Percentiles rank a stretch among this genome's conserved stretches.
phyloP scores from a whole-genome alignment of 352 stramenopile genomes.

The Globisporangium polare region DNA sequence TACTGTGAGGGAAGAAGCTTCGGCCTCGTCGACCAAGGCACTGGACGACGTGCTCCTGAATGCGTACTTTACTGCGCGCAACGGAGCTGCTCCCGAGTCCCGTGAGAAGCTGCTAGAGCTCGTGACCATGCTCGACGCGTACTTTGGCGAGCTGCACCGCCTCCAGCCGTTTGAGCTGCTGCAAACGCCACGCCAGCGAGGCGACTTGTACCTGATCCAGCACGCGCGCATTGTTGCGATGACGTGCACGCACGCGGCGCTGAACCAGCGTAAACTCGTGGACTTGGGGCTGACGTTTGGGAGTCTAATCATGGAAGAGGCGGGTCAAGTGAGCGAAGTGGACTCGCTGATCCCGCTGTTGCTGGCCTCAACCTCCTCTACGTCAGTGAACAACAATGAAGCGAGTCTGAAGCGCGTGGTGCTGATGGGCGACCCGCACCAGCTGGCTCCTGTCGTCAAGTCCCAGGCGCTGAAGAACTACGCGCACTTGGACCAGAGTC shows the following conservation, averaged over 20 bases:
- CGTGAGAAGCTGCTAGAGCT: constrained; percentile 36
- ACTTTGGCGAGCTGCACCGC: constrained; percentile 93
- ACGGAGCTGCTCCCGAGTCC: constrained; percentile 20
- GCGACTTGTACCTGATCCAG: constrained; percentile 94
- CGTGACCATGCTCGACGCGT: constrained; percentile 62
- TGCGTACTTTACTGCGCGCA: constrained; percentile 39
- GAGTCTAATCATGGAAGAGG: constrained; percentile 95
- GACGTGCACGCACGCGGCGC: constrained; percentile 94
- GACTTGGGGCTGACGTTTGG: constrained; percentile 79
- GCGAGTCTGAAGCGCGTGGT: constrained; percentile 90
- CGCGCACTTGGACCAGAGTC: constrained; percentile 91
- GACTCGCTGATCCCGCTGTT: constrained; percentile 92
- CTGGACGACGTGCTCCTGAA: constrained; percentile 19
- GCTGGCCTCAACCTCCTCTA: constrained; percentile 50
- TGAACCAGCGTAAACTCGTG: constrained; percentile 83
- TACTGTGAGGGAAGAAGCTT: constrained; percentile 12
- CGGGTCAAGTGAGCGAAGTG: constrained; percentile 92
- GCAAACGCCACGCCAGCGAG: constrained; percentile 85
- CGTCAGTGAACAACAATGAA: constrained; percentile 10
- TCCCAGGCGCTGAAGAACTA: constrained; percentile 86
- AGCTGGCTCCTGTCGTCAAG: constrained; percentile 91
- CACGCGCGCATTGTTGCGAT: constrained; percentile 94
- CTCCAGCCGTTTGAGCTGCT: constrained; percentile 95
- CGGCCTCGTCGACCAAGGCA: not conserved
- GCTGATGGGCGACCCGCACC: constrained; percentile 93